These are phyloP conservation scores for Ceratobasidium sp. DNA, from an alignment of 1,284 basidiomycete species.

Conservation along the genomic window DNA sequence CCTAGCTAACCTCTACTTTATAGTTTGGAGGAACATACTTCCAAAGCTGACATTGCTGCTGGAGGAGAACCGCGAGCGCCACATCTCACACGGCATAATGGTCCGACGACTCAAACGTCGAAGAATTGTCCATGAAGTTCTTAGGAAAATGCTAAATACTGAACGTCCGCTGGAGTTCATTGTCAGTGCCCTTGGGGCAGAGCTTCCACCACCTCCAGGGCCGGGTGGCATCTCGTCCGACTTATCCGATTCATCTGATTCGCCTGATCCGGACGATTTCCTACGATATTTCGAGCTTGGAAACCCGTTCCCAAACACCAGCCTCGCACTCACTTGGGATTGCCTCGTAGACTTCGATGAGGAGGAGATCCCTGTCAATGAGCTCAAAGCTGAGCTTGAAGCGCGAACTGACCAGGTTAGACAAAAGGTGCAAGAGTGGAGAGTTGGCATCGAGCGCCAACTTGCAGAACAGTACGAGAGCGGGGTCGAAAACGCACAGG, in stretches of 20 bases:
- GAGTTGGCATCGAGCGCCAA: background rate
- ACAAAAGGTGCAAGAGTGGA: background rate
- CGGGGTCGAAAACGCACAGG: background rate
- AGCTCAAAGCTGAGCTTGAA: background rate
- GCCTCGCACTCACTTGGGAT: background rate
- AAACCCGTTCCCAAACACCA: background rate
- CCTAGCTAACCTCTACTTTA: background rate
- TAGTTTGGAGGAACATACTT: slow-evolving; percentile 20
- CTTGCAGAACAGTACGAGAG: background rate
- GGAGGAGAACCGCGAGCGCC: background rate
- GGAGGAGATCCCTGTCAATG: background rate
- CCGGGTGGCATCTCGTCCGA: background rate
- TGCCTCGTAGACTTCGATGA: background rate
- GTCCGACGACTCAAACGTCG: background rate
- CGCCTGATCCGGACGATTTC: background rate
- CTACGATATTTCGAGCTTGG: slow-evolving; percentile 27
- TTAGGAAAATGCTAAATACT: background rate
- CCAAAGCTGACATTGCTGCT: slow-evolving; percentile 13
- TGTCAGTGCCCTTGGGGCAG: background rate
- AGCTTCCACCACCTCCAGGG: background rate
- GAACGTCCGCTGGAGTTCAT: background rate
- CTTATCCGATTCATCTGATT: background rate
- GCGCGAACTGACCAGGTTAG: background rate
- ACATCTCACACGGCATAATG: background rate
- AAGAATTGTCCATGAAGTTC: background rate